Base-by-base conservation (phyloP, 2,329 filamentous ascomycete species). In the Lithohypha guttulata region DNA sequence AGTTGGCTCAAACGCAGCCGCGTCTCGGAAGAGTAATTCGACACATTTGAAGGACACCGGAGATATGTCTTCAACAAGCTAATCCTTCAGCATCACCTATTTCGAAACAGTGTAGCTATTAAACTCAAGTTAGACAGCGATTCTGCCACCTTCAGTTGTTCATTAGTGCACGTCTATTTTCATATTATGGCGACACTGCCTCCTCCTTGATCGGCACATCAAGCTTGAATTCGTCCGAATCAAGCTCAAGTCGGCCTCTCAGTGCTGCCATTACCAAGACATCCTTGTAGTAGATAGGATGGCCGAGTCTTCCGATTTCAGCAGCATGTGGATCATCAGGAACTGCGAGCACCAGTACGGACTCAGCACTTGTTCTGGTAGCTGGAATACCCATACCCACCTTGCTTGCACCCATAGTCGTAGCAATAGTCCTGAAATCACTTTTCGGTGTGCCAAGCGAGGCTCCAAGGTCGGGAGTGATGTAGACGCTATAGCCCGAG, bases 241-340 rank as follows among this genome's bases (percentile, higher is more conserved):
- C 52, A 1, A 61, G 47, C 25, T 66, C 57, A 2, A 69, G 36
- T 2, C 47, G 40, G 2, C 64, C 66, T n/a, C 59, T 55, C 14
- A 70, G 49, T 28, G 68, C 62, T 38, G 61, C 62, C 27, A 59
- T 53, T 0, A 59, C 55, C 9, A 71, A 46, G 2, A 70, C 49
- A 23, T 66, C 61, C 45, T 60, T 65, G n/a, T 53, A 54, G 34
- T 60, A 68, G 31, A 62, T 58, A 4, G 36, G 49, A n/a, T 53
- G 43, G 0, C 57, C 59, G 0, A 55, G 47, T 9, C 59, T 49
- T 5, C 54, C 45, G 15, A 68, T 42, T 3, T 45, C 49, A 2
- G 50, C 43, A 3, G 51, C 56, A 21, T 66, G 60, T 3, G 44
- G 34, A 41, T 69, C 65, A 11, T 59, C 49, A 7, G 54, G 53